phyloP scores from a whole-genome alignment of 345 rosid genomes.

The Dovyalis caffra region DNA sequence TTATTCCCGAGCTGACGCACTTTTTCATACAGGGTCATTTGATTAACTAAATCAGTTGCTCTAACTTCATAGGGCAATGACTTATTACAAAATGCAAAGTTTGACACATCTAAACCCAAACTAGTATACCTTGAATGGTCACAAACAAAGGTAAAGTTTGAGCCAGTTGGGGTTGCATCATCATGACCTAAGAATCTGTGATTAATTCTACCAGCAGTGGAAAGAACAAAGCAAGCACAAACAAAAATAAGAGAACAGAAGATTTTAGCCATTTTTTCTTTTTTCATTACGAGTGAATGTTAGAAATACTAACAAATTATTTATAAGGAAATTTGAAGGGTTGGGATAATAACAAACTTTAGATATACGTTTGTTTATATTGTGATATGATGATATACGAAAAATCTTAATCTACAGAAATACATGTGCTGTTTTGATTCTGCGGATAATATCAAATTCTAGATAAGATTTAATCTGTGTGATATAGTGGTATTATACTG shows the following conservation, averaged over 20 bases:
- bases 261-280: not conserved
- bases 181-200: not conserved
- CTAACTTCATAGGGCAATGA: slow-evolving; percentile 29
- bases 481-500: no score
- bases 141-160: slow-evolving; percentile 22
- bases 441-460: no score
- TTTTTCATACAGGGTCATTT: slow-evolving; percentile 36
- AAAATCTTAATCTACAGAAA: no score
- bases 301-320: no score
- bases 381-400: no score
- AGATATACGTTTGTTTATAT: no score
- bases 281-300: not conserved
- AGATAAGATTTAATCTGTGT: no score
- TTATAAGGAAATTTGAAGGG: no score
- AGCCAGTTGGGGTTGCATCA: not conserved
- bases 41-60: slow-evolving; percentile 34
- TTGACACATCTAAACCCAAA: slow-evolving; percentile 23
- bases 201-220: not conserved
- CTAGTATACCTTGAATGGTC: slow-evolving; percentile 13
- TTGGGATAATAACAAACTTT: not conserved
- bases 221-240: not conserved
- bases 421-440: no score
- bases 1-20: slow-evolving; percentile 28
- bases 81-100: slow-evolving; percentile 27
- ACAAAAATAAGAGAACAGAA: not conserved